Evolutionary conservation across 495 filamentous ascomycete genomes (phyloP).

Genomic region (Amphirosellinia nigrospora): DNA sequence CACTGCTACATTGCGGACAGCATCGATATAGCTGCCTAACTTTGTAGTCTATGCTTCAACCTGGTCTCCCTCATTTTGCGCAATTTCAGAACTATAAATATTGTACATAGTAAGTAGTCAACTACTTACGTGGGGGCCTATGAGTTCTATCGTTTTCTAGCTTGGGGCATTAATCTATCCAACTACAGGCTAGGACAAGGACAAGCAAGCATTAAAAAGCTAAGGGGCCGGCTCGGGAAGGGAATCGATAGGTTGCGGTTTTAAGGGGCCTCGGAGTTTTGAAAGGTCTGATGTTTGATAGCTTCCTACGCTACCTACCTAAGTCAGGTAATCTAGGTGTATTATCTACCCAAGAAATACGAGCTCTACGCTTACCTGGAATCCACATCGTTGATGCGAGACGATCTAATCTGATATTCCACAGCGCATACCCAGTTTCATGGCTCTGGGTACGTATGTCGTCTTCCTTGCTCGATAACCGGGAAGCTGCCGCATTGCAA

Average conservation of each 20-base stretch:
- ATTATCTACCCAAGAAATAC: not conserved
- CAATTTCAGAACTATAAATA: no score
- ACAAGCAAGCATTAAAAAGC: conserved; percentile 10
- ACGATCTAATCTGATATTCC: conserved; percentile 19
- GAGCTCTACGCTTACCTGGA: conserved; percentile 7
- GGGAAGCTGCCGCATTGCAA: conserved; percentile 21
- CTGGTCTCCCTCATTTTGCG: not conserved
- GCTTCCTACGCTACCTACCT: not conserved
- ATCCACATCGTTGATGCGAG: conserved; percentile 2
- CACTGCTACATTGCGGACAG: not conserved
- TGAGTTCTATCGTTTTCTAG: not conserved
- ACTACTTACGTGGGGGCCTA: not conserved
- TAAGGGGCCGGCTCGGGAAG: conserved; percentile 13
- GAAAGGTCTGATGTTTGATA: conserved; percentile 9
- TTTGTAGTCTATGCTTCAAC: not conserved
- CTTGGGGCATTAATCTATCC: not conserved
- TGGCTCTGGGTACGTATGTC: not conserved
- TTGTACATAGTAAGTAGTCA: no score
- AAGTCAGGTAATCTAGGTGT: not conserved
- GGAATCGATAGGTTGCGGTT: conserved; percentile 9
- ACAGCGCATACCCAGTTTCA: conserved; percentile 7
- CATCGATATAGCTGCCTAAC: not conserved
- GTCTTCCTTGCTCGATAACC: not conserved
- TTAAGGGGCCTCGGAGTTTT: conserved; percentile 13
- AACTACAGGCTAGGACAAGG: not conserved